Evolutionary conservation across 1,139 yeast genomes (phyloP), one percentile per base, ranked within the genome.

Genomic region (Wickerhamomyces sp.): DNA sequence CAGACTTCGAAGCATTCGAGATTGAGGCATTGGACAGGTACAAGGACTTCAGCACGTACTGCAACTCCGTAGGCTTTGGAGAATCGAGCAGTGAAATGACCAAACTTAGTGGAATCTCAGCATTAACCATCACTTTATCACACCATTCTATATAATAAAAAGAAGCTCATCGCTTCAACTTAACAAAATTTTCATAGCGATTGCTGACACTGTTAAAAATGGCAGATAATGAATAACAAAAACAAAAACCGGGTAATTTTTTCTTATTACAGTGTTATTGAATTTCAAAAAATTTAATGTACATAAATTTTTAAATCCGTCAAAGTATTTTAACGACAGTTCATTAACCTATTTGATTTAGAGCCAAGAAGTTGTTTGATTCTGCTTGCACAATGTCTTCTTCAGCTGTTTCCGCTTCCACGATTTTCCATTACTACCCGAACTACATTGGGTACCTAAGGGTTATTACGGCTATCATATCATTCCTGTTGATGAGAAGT

Each of bases 371-470:
- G n/a, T n/a, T n/a, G n/a, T n/a, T n/a, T n/a, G n/a, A n/a, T n/a
- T n/a, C 13, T 10, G 5, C n/a, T 12, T 24, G 13, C 27, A 10
- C 26, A 18, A 19, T 29, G 32, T 8, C 38, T 5, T 13, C 29
- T 14, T 6, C 29, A 27, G 9, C 15, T n/a, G 41, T 54, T 20
- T 56, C 67, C 2, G 47, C 74, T 6, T 53, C 59, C 27, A 78
- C 81, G 48, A 79, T 88, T 42, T 75, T 86, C 59, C 65, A 83
- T 51, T 92, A 79, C 61, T 81, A 90, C 43, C 98, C 99, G 21
- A 92, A 92, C 61, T 68, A 88, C 52, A 89, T 94, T 55, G 98
- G 98, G 5, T 89, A 86, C 60, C 63, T 83, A 39, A 76, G 98
- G 46, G 89, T 92, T 22, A 54, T 83, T 33, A 80, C 95, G 22